These are phyloP conservation scores for Beauveria bassiana DNA, from an alignment of 2,329 filamentous ascomycete species.

Conservation along the genomic window DNA sequence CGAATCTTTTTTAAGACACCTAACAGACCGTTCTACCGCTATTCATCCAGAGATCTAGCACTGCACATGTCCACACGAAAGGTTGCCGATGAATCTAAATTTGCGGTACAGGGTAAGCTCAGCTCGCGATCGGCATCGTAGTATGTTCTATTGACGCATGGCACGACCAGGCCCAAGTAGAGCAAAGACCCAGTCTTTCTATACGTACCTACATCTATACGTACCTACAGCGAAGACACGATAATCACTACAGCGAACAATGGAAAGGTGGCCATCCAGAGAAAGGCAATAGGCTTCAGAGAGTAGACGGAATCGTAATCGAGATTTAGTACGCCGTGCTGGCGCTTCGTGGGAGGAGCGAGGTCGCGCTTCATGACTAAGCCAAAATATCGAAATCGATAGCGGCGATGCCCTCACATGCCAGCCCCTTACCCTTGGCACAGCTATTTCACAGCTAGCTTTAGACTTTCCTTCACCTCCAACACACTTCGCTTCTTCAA, in stretches of 20 bases:
- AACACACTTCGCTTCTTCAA: background rate
- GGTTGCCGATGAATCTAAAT: background rate
- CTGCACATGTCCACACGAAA: background rate
- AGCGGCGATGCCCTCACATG: constrained; percentile 12
- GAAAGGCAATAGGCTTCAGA: background rate
- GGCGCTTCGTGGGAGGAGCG: background rate
- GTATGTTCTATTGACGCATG: no score
- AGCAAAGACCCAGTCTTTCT: background rate
- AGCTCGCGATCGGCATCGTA: background rate
- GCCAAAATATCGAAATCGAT: constrained; percentile 8
- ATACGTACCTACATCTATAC: background rate
- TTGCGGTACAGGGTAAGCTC: background rate
- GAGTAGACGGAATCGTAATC: background rate
- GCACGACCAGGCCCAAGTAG: background rate
- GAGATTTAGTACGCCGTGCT: background rate
- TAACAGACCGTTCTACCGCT: no score
- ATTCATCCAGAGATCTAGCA: no score
- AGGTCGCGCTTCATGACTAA: constrained; percentile 8
- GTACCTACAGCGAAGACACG: background rate
- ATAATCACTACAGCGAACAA: background rate
- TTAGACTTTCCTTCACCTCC: constrained; percentile 3
- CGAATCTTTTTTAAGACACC: background rate
- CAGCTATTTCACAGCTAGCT: background rate
- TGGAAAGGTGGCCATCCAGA: background rate
- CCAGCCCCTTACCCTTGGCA: constrained; percentile 5